Base-by-base conservation (phyloP, 331 rosid genomes). In the Acacia concinna region DNA sequence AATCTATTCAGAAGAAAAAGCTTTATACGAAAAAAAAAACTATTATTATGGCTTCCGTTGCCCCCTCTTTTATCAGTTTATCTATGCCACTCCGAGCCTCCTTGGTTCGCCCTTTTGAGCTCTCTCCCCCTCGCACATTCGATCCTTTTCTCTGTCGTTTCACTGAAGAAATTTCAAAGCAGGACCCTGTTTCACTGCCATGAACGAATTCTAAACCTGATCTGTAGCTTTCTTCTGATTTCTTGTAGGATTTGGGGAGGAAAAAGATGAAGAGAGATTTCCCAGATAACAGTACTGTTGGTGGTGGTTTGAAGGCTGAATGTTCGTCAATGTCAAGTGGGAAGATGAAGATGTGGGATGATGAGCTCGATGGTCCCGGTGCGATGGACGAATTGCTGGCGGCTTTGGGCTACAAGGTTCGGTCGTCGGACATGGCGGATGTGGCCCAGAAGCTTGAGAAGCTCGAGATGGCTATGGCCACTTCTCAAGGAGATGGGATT, bases 381-480 rank as follows among this genome's bases (percentile, higher is more conserved):
- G 89, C 79, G 3, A 78, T 85, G 85, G 96, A 91, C 60, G 87
- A 89, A 81, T 70, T 82, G 37, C 87, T 91, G 0, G 96, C 86
- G 4, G 90, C 83, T 51, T 67, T 91, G 72, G 96, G 96, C 0
- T 91, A 91, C 86, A 85, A 87, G 80, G 96, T 91, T 20, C 84
- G 83, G 74, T 49, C 88, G 0, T 79, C 89, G 23, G 91, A 91
- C 89, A 89, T 91, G 96, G 90, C 88, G 0, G 86, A 85, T 10
- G 93, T 91, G 18, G 96, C 96, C 0, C 85, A 85, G 74, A 89
- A 87, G 79, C 86, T 91, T 1, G 90, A 91, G 79, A 87, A 84
- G 73, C 90, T 91, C 0, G 93, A 89, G 70, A 85, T 85, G 89
- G 83, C 57, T 8, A 79, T 91, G 87, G 90, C 85, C 5, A 68